Conservation (phyloP, 345 rosid species). For the Noccaea bulbosa region DNA sequence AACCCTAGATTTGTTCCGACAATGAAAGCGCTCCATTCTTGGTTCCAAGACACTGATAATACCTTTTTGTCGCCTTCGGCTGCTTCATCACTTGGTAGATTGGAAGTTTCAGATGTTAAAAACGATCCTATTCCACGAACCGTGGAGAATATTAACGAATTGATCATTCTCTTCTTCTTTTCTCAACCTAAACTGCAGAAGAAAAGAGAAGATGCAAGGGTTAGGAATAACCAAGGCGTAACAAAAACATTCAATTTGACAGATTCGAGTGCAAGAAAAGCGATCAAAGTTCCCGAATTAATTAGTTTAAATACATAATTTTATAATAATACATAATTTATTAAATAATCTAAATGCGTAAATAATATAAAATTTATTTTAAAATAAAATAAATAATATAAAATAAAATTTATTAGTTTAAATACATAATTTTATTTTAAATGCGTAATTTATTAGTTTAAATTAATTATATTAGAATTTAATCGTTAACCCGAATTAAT, state of each 20-base stretch:
- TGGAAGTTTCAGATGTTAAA: conserved; percentile 36
- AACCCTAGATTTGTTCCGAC: conserved; percentile 72
- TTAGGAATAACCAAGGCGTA: not conserved
- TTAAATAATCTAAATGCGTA: too few relatives aligned
- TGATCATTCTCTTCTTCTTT: conserved; percentile 44
- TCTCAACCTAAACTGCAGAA: not conserved
- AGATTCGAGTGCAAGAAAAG: too few relatives aligned
- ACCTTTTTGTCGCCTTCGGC: conserved; percentile 50
- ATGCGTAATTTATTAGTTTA: too few relatives aligned
- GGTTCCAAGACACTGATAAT: conserved; percentile 76
- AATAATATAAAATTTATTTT: too few relatives aligned
- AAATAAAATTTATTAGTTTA: too few relatives aligned
- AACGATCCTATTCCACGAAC: conserved; percentile 46
- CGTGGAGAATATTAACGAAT: conserved; percentile 51
- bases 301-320: too few relatives aligned
- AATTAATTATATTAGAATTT: too few relatives aligned
- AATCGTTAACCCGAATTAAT: too few relatives aligned
- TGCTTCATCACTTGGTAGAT: conserved; percentile 37
- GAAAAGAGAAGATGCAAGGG: not conserved
- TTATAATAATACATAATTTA: too few relatives aligned
- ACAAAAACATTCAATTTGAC: too few relatives aligned
- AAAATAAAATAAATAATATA: too few relatives aligned
- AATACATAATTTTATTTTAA: too few relatives aligned
- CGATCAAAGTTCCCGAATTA: not conserved
- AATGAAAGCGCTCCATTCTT: conserved; percentile 76